Evolutionary conservation across 768 basidiomycete genomes (phyloP).

Genomic region (Suillus placidus): DNA sequence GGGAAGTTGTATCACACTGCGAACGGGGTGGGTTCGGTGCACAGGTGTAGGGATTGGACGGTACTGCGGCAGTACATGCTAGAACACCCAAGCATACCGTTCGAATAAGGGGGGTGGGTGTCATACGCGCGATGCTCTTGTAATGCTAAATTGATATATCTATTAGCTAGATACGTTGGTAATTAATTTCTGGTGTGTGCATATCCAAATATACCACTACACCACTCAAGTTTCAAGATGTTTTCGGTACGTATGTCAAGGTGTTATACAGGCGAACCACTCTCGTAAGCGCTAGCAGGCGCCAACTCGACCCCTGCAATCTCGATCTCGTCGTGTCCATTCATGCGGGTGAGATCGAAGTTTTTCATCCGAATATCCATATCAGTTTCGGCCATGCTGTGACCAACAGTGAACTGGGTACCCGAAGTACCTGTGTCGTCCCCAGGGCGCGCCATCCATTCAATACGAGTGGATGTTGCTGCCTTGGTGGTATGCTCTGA

Average conservation of each 20-base stretch:
- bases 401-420: slow-evolving; percentile 22
- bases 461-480: slow-evolving; percentile 26
- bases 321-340: slow-evolving; percentile 2
- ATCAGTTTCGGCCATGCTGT: slow-evolving; percentile 23
- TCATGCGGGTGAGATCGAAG: slow-evolving; percentile 3
- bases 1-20: slow-evolving; percentile 30
- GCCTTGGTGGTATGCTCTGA: slow-evolving; percentile 23
- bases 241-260: slow-evolving; percentile 2
- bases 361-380: too few relatives aligned
- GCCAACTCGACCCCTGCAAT: slow-evolving; percentile 7
- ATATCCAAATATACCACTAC: not conserved
- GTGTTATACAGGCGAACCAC: slow-evolving; percentile 3
- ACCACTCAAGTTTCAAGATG: not conserved
- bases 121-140: not conserved
- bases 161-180: slow-evolving; percentile 5
- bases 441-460: slow-evolving; percentile 21
- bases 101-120: slow-evolving; percentile 14
- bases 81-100: slow-evolving; percentile 31
- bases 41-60: slow-evolving; percentile 39
- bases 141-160: not conserved
- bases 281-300: not conserved
- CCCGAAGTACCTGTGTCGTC: slow-evolving; percentile 20
- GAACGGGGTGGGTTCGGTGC: slow-evolving; percentile 34
- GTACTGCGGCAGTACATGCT: slow-evolving; percentile 30
- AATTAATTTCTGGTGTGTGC: not conserved